Conservation (phyloP, 768 basidiomycete genomes). For the Chalciporus chontae region DNA sequence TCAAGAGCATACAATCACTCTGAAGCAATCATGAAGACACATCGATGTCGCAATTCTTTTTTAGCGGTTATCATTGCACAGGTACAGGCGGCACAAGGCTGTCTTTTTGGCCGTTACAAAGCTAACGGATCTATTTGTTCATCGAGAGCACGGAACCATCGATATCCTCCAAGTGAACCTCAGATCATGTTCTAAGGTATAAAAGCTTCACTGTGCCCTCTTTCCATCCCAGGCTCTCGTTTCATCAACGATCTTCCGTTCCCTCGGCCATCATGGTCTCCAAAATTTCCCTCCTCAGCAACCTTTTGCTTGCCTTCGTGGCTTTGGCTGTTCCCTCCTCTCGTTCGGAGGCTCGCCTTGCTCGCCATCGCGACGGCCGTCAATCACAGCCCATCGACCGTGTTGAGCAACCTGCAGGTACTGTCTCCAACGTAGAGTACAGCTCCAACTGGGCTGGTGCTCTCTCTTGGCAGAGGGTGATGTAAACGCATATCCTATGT, state of each 20-base stretch:
- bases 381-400: slow-evolving; percentile 11
- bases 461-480: slow-evolving; percentile 1
- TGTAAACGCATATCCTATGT: slow-evolving; percentile 4
- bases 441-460: slow-evolving; percentile 20
- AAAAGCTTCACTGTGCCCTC: slow-evolving; percentile 2
- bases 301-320: slow-evolving; percentile 17
- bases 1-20: background rate
- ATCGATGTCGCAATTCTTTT: background rate
- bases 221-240: background rate
- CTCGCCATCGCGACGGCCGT: slow-evolving; percentile 12
- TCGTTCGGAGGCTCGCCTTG: slow-evolving; percentile 7
- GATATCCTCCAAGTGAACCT: slow-evolving; percentile 1
- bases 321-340: slow-evolving; percentile 18
- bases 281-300: slow-evolving; percentile 12
- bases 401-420: background rate
- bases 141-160: background rate
- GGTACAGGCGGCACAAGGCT: background rate
- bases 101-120: background rate
- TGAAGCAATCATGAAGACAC: background rate
- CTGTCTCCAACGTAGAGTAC: slow-evolving; percentile 11
- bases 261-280: slow-evolving; percentile 16
- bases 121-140: background rate
- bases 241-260: background rate
- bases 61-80: background rate
- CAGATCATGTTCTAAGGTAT: slow-evolving; percentile 3